A percentile compares a stretch with the other conserved stretches of the same genome.
Conservation (phyloP, 192 early-diverging fungal species). For the Jimgerdemannia lactiflua region DNA sequence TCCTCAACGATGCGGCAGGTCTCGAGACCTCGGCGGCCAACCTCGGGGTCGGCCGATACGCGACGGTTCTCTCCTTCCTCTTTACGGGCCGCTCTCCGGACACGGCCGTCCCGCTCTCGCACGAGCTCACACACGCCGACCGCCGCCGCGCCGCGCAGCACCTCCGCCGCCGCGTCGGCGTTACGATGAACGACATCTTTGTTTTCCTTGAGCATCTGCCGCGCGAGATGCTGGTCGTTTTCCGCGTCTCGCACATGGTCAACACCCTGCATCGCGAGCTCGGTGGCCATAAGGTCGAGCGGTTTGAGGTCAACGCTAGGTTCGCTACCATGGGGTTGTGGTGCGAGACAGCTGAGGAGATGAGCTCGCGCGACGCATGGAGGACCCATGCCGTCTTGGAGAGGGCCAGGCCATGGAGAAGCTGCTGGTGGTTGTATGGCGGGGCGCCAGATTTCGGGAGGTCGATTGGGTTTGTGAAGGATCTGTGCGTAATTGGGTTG, state of each 20-base stretch:
- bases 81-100: constrained; percentile 39
- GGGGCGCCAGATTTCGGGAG: not conserved
- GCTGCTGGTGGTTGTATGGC: not conserved
- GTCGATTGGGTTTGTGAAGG: not conserved
- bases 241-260: constrained; percentile 48
- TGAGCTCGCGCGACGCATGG: not conserved
- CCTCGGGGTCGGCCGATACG: constrained; percentile 36
- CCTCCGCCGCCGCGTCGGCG: constrained; percentile 23
- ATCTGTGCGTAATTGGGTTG: not conserved
- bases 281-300: constrained; percentile 41
- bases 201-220: constrained; percentile 50
- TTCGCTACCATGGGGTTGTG: constrained; percentile 42
- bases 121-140: constrained; percentile 26
- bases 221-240: constrained; percentile 50
- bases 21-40: constrained; percentile 22
- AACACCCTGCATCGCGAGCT: constrained; percentile 47
- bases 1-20: constrained; percentile 35
- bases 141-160: constrained; percentile 19
- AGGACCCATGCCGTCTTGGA: not conserved
- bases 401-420: not conserved
- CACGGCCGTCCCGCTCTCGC: constrained; percentile 29
- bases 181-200: constrained; percentile 48
- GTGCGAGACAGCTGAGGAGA: constrained; percentile 44
- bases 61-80: constrained; percentile 40
- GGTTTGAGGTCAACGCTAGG: constrained; percentile 44